Conservation (phyloP, 1,284 basidiomycete species). For the Cutaneotrichosporon sp. region DNA sequence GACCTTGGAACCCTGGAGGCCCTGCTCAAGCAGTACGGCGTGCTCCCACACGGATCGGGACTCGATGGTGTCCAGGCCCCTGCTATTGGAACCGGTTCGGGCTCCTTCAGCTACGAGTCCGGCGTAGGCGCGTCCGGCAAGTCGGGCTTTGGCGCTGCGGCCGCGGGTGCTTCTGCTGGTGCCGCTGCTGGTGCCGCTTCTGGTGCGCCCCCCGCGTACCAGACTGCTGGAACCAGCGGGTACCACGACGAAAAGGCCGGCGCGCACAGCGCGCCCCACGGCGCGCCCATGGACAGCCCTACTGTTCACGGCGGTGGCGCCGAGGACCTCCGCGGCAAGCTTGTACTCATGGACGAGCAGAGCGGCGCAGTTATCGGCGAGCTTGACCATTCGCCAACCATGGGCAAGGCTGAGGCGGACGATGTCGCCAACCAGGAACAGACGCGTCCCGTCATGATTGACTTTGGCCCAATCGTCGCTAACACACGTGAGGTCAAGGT, state of each 20-base stretch:
- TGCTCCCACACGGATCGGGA: slow-evolving; percentile 33
- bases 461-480: slow-evolving; percentile 57
- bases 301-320: slow-evolving; percentile 18
- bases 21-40: slow-evolving; percentile 63
- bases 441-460: slow-evolving; percentile 65
- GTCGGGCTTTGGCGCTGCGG: not conserved
- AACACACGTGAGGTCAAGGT: slow-evolving; percentile 48
- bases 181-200: not conserved
- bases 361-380: slow-evolving; percentile 70
- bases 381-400: slow-evolving; percentile 56
- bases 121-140: too few relatives aligned
- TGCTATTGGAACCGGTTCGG: not conserved
- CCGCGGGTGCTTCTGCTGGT: too few relatives aligned
- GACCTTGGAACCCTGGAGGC: slow-evolving; percentile 66
- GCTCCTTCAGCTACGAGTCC: not conserved
- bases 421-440: slow-evolving; percentile 52
- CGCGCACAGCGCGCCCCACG: not conserved
- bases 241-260: slow-evolving; percentile 11
- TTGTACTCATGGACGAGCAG: slow-evolving; percentile 69
- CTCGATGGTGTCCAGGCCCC: slow-evolving; percentile 24
- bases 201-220: not conserved
- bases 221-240: not conserved
- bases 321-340: slow-evolving; percentile 59
- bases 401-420: slow-evolving; percentile 52
- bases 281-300: not conserved